phyloP scores from a whole-genome alignment of 1,139 yeast genomes.

The Candida neerlandica region DNA sequence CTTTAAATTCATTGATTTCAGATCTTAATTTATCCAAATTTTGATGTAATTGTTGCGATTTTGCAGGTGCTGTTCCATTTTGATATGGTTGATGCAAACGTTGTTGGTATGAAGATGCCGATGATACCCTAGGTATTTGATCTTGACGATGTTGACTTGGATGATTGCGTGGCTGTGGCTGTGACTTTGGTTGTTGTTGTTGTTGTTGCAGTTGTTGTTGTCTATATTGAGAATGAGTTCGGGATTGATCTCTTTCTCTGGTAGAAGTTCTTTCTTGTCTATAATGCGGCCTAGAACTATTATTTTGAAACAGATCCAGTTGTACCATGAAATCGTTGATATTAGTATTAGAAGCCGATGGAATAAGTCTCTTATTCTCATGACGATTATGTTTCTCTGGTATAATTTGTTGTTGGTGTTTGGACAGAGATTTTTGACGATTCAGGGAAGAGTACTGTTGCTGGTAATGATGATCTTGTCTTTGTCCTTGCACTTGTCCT shows the following conservation, averaged over 20 bases:
- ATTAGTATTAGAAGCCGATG: conserved; percentile 18
- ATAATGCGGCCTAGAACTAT: conserved; percentile 17
- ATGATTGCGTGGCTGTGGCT: not conserved
- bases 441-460: conserved; percentile 9
- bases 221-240: conserved; percentile 1
- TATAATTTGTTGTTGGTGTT: conserved; percentile 5
- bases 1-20: conserved; percentile 52
- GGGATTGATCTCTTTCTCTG: conserved; percentile 5
- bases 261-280: conserved; percentile 15
- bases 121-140: not conserved
- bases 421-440: conserved; percentile 10
- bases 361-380: conserved; percentile 11
- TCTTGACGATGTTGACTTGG: too few relatives aligned
- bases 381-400: conserved; percentile 12
- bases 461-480: conserved; percentile 7
- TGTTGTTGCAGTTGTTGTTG: conserved; percentile 12
- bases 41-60: conserved; percentile 42
- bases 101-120: conserved; percentile 2
- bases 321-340: conserved; percentile 14
- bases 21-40: conserved; percentile 45
- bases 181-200: conserved; percentile 11
- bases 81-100: conserved; percentile 19
- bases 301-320: conserved; percentile 4
- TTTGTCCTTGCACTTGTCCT: not conserved
- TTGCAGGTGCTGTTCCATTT: conserved; percentile 14